Conservation (phyloP, 352 stramenopile species). For the Globisporangium spiculum region DNA sequence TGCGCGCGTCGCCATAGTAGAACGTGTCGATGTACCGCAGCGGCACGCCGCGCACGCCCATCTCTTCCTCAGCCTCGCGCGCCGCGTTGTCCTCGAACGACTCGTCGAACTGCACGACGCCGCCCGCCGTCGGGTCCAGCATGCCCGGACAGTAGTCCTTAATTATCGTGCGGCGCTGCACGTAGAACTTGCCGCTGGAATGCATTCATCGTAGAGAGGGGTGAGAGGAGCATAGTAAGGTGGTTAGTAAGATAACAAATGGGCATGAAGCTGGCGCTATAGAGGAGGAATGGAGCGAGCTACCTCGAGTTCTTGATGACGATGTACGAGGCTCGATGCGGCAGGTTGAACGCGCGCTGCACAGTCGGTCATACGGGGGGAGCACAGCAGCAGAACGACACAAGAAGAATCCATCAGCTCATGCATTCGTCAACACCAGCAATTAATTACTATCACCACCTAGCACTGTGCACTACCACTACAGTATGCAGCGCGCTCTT, state of each 20-base stretch:
- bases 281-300: too few relatives aligned
- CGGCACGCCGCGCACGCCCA: slow-evolving; percentile 65
- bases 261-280: too few relatives aligned
- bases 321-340: slow-evolving; percentile 85
- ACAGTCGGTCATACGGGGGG: not conserved
- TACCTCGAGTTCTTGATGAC: slow-evolving; percentile 75
- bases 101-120: slow-evolving; percentile 79
- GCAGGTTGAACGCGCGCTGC: slow-evolving; percentile 73
- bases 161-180: slow-evolving; percentile 83
- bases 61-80: slow-evolving; percentile 80
- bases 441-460: not conserved
- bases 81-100: slow-evolving; percentile 60
- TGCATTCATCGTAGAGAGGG: not conserved
- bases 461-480: too few relatives aligned
- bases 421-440: not conserved
- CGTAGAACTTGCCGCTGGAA: slow-evolving; percentile 68
- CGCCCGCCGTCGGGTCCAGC: slow-evolving; percentile 80
- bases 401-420: not conserved
- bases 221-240: not conserved
- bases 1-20: slow-evolving; percentile 62
- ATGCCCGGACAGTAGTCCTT: slow-evolving; percentile 89
- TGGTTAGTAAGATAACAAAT: too few relatives aligned
- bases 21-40: slow-evolving; percentile 60
- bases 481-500: not conserved
- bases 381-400: not conserved